These are phyloP conservation scores for Iris pallida DNA, from an alignment of 116 monocot genomes.

Conservation along the genomic window DNA sequence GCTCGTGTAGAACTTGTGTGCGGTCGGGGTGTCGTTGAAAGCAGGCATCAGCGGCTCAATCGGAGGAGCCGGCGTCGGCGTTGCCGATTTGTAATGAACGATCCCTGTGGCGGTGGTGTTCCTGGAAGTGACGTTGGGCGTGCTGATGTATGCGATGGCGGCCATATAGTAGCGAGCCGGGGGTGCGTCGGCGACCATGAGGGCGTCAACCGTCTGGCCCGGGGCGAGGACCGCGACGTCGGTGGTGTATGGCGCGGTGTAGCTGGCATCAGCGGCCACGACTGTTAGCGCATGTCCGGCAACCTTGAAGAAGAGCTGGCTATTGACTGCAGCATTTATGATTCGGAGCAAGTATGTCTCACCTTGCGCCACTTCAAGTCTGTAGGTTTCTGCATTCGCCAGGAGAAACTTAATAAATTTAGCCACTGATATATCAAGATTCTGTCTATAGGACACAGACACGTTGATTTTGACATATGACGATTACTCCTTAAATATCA, in stretches of 20 bases:
- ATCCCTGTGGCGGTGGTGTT: constrained; percentile 48
- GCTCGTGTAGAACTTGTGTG: constrained; percentile 43
- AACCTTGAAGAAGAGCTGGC: constrained; percentile 47
- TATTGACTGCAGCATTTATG: constrained; percentile 56
- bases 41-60: constrained; percentile 41
- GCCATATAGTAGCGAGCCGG: constrained; percentile 44
- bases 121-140: constrained; percentile 8
- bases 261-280: constrained; percentile 45
- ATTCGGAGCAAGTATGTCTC: constrained; percentile 47
- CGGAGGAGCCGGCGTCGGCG: background rate
- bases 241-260: constrained; percentile 38
- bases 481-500: too few species aligned
- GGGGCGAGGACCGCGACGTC: constrained; percentile 39
- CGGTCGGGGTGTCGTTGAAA: constrained; percentile 44
- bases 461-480: too few species aligned
- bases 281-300: constrained; percentile 43
- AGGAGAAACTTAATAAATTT: too few species aligned
- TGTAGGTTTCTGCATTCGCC: constrained; percentile 18
- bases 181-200: constrained; percentile 28
- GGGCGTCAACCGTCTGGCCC: constrained; percentile 47
- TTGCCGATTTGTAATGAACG: constrained; percentile 20
- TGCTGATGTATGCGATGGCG: constrained; percentile 24
- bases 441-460: too few species aligned
- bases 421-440: too few species aligned
- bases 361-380: constrained; percentile 18